A percentile compares a stretch with the other conserved stretches of the same genome.
These are phyloP conservation scores for Blastobotrys capitulatus DNA, from an alignment of 1,139 yeast genomes.

Conservation along the genomic window DNA sequence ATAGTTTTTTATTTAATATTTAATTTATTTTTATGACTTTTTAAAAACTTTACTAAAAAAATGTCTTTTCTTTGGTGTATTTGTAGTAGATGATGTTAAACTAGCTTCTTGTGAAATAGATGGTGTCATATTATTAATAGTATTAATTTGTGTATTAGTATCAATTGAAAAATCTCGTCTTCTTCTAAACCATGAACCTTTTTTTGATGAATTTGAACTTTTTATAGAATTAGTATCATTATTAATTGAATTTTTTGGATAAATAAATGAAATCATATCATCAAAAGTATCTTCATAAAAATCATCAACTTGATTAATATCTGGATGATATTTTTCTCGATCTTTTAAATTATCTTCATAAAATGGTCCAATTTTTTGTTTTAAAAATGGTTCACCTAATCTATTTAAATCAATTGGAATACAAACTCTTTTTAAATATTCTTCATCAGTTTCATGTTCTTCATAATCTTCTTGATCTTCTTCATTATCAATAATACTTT, in stretches of 20 bases:
- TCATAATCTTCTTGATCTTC: background rate
- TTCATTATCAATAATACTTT: background rate
- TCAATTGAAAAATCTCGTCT: background rate
- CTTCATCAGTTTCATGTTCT: background rate
- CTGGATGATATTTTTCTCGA: background rate
- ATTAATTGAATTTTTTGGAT: background rate
- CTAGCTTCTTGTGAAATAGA: background rate
- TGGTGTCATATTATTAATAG: background rate
- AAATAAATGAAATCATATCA: background rate
- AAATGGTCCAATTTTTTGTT: conserved; percentile 13
- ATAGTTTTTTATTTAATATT: background rate
- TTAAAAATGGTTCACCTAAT: conserved; percentile 11
- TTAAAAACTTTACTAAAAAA: background rate
- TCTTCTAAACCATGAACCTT: conserved; percentile 6
- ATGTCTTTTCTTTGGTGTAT: background rate
- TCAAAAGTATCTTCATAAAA: background rate
- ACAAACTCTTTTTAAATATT: background rate
- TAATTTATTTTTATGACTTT: background rate
- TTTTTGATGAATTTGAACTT: background rate
- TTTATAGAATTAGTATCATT: background rate
- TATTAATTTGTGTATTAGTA: background rate
- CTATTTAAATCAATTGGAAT: conserved; percentile 12
- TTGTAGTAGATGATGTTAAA: background rate
- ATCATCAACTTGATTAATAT: background rate
- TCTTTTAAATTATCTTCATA: conserved; percentile 11